phyloP scores from a whole-genome alignment of 2,329 filamentous ascomycete species.

The Neonectria sp. region DNA sequence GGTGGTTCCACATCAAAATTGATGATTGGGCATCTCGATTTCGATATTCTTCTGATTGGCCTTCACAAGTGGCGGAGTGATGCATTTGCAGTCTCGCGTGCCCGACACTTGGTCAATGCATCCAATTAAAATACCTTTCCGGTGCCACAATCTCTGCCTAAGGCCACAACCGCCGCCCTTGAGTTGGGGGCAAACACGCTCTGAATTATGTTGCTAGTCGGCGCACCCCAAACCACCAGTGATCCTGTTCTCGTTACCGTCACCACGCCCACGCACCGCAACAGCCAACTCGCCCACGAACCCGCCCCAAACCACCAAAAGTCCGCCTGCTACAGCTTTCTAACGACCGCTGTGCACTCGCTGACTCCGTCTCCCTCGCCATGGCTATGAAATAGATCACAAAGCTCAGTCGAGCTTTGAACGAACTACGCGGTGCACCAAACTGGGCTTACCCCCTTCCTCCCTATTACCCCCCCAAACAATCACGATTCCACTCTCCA shows the following conservation, averaged over 20 bases:
- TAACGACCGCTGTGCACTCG: constrained; percentile 41
- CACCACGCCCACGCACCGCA: constrained; percentile 39
- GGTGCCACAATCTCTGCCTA: constrained; percentile 36
- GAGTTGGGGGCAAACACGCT: constrained; percentile 40
- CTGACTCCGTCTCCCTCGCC: constrained; percentile 29
- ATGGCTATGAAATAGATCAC: constrained; percentile 48
- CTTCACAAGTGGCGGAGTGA: constrained; percentile 35
- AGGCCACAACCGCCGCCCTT: constrained; percentile 40
- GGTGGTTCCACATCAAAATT: constrained; percentile 8
- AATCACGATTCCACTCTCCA: constrained; percentile 32
- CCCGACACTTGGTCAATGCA: constrained; percentile 16
- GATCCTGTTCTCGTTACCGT: constrained; percentile 46
- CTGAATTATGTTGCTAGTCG: constrained; percentile 48
- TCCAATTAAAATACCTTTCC: constrained; percentile 36
- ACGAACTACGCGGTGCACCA: constrained; percentile 34
- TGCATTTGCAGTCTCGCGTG: constrained; percentile 44
- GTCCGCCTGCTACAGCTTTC: constrained; percentile 39
- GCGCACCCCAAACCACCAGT: constrained; percentile 43
- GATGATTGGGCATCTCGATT: constrained; percentile 26
- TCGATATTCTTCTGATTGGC: constrained; percentile 35
- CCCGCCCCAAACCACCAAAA: constrained; percentile 28
- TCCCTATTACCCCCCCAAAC: constrained; percentile 36
- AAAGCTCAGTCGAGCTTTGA: constrained; percentile 46
- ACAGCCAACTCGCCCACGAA: constrained; percentile 38
- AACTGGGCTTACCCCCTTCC: constrained; percentile 42